Percentiles rank a stretch among this genome's conserved stretches.
Evolutionary conservation across 2,329 filamentous ascomycete genomes (phyloP).

Genomic region (Stachybotrys chlorohalonatus): DNA sequence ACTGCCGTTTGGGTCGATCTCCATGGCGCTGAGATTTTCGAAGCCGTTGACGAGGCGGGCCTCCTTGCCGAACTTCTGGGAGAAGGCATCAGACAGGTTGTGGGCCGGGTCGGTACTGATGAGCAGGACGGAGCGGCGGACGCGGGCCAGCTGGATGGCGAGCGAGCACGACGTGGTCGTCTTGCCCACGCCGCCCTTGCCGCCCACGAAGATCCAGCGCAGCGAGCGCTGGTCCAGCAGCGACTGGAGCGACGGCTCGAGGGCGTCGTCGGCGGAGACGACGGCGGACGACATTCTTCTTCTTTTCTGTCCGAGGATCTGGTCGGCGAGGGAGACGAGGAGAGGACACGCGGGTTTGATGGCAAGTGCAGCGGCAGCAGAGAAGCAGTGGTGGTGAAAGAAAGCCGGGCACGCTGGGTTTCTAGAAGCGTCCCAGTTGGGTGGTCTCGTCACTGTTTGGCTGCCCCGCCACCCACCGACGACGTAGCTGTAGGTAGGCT

Average conservation of each 20-base stretch:
- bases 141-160: slow-evolving; percentile 92
- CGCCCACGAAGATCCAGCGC: slow-evolving; percentile 98
- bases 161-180: slow-evolving; percentile 99
- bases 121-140: slow-evolving; percentile 89
- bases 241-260: slow-evolving; percentile 89
- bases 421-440: too few relatives aligned
- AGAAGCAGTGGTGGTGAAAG: too few relatives aligned
- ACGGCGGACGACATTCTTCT: slow-evolving; percentile 28
- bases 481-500: too few relatives aligned
- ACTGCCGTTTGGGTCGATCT: slow-evolving; percentile 96
- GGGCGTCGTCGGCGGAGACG: slow-evolving; percentile 52
- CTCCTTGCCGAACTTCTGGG: slow-evolving; percentile 99
- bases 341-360: background rate
- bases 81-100: slow-evolving; percentile 96
- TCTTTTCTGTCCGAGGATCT: too few relatives aligned
- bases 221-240: slow-evolving; percentile 92
- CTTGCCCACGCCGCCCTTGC: slow-evolving; percentile 97
- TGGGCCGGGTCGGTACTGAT: slow-evolving; percentile 98
- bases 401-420: too few relatives aligned
- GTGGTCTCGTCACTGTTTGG: too few relatives aligned
- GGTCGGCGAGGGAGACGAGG: background rate
- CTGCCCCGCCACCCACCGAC: too few relatives aligned
- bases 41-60: slow-evolving; percentile 88
- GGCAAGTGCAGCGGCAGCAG: too few relatives aligned
- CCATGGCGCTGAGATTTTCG: slow-evolving; percentile 92